These are phyloP conservation scores for Ceratobasidium sp. DNA, from an alignment of 1,284 basidiomycete species.

Conservation along the genomic window DNA sequence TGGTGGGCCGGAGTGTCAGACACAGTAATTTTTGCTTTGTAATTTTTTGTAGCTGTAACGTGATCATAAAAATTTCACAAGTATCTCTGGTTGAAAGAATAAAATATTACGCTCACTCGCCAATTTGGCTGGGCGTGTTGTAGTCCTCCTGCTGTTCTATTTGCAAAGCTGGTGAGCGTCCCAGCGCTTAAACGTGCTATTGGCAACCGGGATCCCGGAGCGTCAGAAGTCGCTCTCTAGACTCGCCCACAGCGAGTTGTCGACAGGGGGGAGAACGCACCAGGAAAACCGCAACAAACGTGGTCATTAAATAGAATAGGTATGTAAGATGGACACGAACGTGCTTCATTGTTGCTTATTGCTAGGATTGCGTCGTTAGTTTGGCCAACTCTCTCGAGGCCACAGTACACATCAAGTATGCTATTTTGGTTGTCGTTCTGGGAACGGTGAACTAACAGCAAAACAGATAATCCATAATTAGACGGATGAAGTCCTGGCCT, in stretches of 20 bases:
- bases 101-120: too few relatives aligned
- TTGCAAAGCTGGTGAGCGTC: constrained; percentile 9
- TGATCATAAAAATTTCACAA: too few relatives aligned
- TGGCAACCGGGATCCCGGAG: constrained; percentile 8
- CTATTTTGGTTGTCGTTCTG: background rate
- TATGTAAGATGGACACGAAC: constrained; percentile 6
- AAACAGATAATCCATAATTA: background rate
- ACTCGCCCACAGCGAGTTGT: constrained; percentile 7
- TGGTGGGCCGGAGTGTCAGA: constrained; percentile 7
- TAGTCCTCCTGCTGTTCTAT: too few relatives aligned
- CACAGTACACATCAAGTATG: constrained; percentile 9
- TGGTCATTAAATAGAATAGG: background rate
- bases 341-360: background rate
- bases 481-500: constrained; percentile 10
- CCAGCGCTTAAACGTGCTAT: background rate
- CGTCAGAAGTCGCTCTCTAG: background rate
- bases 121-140: background rate
- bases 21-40: constrained; percentile 6
- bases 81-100: too few relatives aligned
- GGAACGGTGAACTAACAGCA: background rate
- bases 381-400: background rate
- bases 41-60: too few relatives aligned
- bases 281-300: background rate
- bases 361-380: constrained; percentile 1
- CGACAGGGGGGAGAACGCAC: background rate